Percentiles rank a stretch among this genome's conserved stretches.
phyloP scores from a whole-genome alignment of 345 rosid genomes.

The Tarenaya hassleriana region DNA sequence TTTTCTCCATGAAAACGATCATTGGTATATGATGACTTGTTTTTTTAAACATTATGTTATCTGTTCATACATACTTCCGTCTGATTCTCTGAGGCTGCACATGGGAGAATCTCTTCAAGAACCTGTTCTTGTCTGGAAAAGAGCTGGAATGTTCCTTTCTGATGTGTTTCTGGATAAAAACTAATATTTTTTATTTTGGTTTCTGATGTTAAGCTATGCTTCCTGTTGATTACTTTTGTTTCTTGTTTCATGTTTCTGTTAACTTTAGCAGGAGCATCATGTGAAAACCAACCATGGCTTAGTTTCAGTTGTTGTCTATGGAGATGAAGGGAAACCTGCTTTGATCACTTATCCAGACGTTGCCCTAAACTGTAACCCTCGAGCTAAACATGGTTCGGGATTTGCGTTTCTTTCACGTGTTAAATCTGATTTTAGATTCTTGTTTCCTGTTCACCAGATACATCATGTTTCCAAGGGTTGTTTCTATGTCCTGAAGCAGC shows the following conservation, averaged over 20 bases:
- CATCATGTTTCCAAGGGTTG: conserved; percentile 90
- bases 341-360: conserved; percentile 83
- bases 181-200: conserved; percentile 1
- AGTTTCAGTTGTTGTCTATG: conserved; percentile 62
- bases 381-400: not conserved
- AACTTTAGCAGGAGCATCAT: conserved; percentile 49
- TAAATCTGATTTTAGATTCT: conserved; percentile 7
- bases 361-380: conserved; percentile 64
- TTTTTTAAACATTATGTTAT: conserved; percentile 21
- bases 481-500: conserved; percentile 90
- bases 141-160: conserved; percentile 33
- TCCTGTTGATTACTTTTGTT: conserved; percentile 2
- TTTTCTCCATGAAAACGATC: conserved; percentile 24
- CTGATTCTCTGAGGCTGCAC: conserved; percentile 25
- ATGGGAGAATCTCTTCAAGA: conserved; percentile 32
- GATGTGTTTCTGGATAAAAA: conserved; percentile 17
- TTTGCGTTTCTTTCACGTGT: conserved; percentile 8
- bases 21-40: conserved; percentile 27
- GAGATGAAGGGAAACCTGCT: conserved; percentile 81
- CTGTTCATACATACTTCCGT: conserved; percentile 7
- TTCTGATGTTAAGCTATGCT: conserved; percentile 5
- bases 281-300: conserved; percentile 73
- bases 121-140: conserved; percentile 23
- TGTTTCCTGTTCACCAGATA: conserved; percentile 40
- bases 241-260: not conserved